Evolutionary conservation across 1,284 basidiomycete genomes (phyloP), one percentile per base, ranked within the genome.

Genomic region (Malassezia nana): DNA sequence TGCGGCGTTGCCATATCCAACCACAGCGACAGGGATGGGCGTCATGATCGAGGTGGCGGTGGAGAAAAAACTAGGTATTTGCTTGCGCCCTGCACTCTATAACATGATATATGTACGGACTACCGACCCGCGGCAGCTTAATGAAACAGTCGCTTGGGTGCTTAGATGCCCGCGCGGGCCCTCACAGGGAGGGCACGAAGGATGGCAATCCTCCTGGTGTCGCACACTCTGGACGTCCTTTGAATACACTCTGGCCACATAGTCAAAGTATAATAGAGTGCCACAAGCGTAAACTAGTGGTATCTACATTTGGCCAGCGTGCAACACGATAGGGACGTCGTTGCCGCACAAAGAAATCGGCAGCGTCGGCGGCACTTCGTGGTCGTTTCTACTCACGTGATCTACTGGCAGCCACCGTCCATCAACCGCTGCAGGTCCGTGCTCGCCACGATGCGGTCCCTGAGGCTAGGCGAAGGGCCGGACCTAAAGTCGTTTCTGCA

Each of bases 1-100:
- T 0, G 69, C 67, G 6, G 65, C 64, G 33, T 63, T 65, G 47
- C 66, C 64, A 38, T 62, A 72, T 24, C 69, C 69, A 7, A 72
- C 45, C 0, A 72, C 52, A n/a, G 63, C 67, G 29, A 68, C 66
- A 22, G 63, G 62, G 29, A 68, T 68, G 1, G 65, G 60, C 20
- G 52, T 2, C 52, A 54, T 54, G 35, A 35, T 38, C 9, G 12
- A 20, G 45, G 29, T 28, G 6, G 13, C 28, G 13, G 49, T 42
- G 32, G 24, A 29, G 24, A n/a, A 12, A 24, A 7, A 44, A 10
- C 24, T 24, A 25, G 22, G 7, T 29, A 4, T 8, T 2, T 18
- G 22, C 43, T n/a, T 15, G n/a, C 12, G 7, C 6, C 26, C n/a
- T n/a, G n/a, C n/a, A n/a, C n/a, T 38, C 6, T 38, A n/a, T 3